Evolutionary conservation across 306 rosid species (phyloP).

Genomic region (Cucumis hystrix): DNA sequence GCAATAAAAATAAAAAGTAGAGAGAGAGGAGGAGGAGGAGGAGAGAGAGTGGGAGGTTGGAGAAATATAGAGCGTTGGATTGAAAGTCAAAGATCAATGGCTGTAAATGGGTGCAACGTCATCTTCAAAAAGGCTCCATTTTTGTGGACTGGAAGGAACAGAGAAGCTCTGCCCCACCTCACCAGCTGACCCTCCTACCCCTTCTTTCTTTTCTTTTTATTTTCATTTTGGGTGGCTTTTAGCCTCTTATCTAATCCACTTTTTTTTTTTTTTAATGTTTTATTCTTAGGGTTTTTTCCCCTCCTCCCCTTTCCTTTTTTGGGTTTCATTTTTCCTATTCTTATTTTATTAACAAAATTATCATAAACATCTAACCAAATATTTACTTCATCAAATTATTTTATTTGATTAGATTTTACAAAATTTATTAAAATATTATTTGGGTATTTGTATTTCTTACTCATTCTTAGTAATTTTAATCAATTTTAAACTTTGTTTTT

Average conservation of each 20-base stretch:
- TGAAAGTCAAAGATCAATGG: slow-evolving; percentile 23
- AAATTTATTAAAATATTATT: too few relatives aligned
- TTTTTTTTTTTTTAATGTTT: not conserved
- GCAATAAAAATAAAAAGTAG: slow-evolving; percentile 2
- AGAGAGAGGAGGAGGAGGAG: not conserved
- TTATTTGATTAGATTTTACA: too few relatives aligned
- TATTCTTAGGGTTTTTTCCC: not conserved
- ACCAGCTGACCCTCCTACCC: slow-evolving; percentile 22
- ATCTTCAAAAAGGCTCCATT: slow-evolving; percentile 24
- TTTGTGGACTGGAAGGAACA: slow-evolving; percentile 18
- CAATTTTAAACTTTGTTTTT: too few relatives aligned
- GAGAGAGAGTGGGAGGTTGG: not conserved
- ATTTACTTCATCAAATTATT: too few relatives aligned
- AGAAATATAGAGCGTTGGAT: slow-evolving; percentile 26
- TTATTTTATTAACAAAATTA: too few relatives aligned
- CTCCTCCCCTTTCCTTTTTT: not conserved
- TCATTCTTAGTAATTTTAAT: too few relatives aligned
- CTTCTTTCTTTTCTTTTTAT: not conserved
- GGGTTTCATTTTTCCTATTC: not conserved
- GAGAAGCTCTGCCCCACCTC: slow-evolving; percentile 13
- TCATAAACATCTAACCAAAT: too few relatives aligned
- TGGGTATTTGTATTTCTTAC: too few relatives aligned
- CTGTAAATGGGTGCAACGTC: slow-evolving; percentile 15
- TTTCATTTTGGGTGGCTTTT: not conserved
- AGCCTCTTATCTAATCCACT: not conserved